Base-by-base conservation (phyloP, 1,139 yeast genomes). In the Saccharomycopsis hybrid region DNA sequence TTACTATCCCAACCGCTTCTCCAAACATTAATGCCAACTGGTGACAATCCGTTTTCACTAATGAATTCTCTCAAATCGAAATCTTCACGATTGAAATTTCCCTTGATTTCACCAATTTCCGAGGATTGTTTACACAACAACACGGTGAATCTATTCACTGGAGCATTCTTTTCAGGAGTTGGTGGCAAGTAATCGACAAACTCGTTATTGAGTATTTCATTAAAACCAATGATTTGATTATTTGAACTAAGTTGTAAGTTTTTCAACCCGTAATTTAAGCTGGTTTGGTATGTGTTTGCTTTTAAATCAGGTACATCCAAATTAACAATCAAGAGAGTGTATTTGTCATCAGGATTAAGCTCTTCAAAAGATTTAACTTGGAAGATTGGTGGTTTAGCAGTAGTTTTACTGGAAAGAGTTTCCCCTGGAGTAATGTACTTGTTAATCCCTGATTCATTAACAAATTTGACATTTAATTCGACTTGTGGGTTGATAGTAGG, bases 21-120 rank as follows among this genome's bases (percentile, higher is more conserved):
- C 95, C 96, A 92, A 46, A 88, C 76, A 65, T 87, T 95, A 1
- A 95, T 97, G 30, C 98, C 97, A 43, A 90, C 80, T 1, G 97
- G 80, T 29, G 72, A 70, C 59, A 92, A 73, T 2, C 71, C 64
- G 63, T 85, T 64, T 5, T 66, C 56, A 4, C 69, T 71, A 11
- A 74, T 86, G 65, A 88, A 89, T 4, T 62, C 59, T 63, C 97
- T 78, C 55, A 92, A 82, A 60, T 88, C 78, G 61, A 92, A 92
- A 48, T 69, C 61, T 9, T 74, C 75, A 2, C 61, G 31, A 27
- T 54, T 58, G 5, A 59, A 59, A n/a, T n/a, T n/a, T n/a, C n/a
- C n/a, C n/a, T n/a, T n/a, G n/a, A n/a, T n/a, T 36, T 62, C 62
- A 13, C 54, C 51, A 43, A 58, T 39, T 7, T 53, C 57, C 7